phyloP scores from a whole-genome alignment of 371 early-diverging fungal species.

The Synchytrium microbalum region DNA sequence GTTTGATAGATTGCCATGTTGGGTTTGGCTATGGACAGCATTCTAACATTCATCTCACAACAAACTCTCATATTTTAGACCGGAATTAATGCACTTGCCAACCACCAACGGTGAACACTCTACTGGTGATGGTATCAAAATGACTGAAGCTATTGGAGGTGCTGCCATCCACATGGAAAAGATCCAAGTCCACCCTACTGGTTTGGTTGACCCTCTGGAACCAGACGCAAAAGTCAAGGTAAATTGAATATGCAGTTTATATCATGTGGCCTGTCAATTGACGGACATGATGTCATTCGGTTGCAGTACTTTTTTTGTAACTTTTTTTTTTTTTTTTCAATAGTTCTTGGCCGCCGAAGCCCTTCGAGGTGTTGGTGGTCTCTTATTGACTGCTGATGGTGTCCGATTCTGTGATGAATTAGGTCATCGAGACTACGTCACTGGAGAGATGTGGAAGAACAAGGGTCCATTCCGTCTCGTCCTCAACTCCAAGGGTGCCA shows the following conservation, averaged over 20 bases:
- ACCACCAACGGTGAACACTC: constrained; percentile 94
- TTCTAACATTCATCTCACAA: not conserved
- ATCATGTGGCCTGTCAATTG: constrained; percentile 37
- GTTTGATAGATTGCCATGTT: constrained; percentile 11
- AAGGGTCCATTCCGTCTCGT: constrained; percentile 83
- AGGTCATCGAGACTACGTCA: constrained; percentile 48
- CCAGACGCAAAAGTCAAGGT: constrained; percentile 61
- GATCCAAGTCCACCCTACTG: constrained; percentile 96
- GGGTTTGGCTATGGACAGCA: not conserved
- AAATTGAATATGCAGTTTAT: not conserved
- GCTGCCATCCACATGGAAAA: constrained; percentile 89
- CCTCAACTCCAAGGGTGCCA: constrained; percentile 74
- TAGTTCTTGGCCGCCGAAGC: constrained; percentile 82
- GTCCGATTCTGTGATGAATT: constrained; percentile 92
- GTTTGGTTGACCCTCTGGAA: constrained; percentile 84
- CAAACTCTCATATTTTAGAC: constrained; percentile 41
- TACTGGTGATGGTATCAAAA: constrained; percentile 93
- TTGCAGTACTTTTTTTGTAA: not conserved
- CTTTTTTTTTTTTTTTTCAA: not conserved
- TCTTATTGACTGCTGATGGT: constrained; percentile 73
- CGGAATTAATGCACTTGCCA: constrained; percentile 57
- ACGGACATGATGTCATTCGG: not conserved
- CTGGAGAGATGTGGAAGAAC: constrained; percentile 46
- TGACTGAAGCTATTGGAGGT: constrained; percentile 73
- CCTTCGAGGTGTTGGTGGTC: constrained; percentile 91